These are phyloP conservation scores for Lenzites betulinus DNA, from an alignment of 768 basidiomycete genomes.

Conservation along the genomic window DNA sequence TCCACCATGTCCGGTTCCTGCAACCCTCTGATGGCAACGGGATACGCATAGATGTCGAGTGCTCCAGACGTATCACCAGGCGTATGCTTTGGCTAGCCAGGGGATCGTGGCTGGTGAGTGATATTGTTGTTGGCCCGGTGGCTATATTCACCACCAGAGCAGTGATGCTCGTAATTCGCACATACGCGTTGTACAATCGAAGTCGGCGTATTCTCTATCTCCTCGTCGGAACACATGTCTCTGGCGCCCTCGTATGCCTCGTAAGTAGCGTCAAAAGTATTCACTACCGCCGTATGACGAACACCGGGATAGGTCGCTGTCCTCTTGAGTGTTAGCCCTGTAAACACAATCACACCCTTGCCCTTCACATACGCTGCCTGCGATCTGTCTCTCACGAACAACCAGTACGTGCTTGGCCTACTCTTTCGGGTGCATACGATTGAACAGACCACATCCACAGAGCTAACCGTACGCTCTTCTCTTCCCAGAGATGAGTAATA, in stretches of 20 bases:
- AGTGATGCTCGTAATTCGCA: constrained; percentile 28
- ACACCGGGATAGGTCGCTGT: neutral
- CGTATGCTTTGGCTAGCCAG: constrained; percentile 11
- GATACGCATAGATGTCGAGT: constrained; percentile 2
- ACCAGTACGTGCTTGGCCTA: constrained; percentile 5
- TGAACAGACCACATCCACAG: neutral
- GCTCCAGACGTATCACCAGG: constrained; percentile 18
- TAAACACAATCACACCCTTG: neutral
- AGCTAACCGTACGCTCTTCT: constrained; percentile 13
- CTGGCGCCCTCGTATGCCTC: constrained; percentile 7
- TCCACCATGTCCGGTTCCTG: neutral
- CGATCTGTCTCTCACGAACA: constrained; percentile 14
- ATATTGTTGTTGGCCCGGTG: neutral
- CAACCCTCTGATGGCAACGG: neutral
- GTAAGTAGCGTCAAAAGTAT: neutral
- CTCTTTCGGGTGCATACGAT: neutral
- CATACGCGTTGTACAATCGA: constrained; percentile 30
- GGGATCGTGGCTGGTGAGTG: constrained; percentile 14
- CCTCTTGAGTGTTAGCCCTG: neutral
- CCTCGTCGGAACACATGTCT: constrained; percentile 7
- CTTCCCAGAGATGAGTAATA: neutral
- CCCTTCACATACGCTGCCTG: constrained; percentile 9
- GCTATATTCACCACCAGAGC: neutral
- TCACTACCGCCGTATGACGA: neutral
- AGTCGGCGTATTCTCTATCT: constrained; percentile 22